Conservation (phyloP, 2,329 filamentous ascomycete genomes). For the Clonostachys sp. region DNA sequence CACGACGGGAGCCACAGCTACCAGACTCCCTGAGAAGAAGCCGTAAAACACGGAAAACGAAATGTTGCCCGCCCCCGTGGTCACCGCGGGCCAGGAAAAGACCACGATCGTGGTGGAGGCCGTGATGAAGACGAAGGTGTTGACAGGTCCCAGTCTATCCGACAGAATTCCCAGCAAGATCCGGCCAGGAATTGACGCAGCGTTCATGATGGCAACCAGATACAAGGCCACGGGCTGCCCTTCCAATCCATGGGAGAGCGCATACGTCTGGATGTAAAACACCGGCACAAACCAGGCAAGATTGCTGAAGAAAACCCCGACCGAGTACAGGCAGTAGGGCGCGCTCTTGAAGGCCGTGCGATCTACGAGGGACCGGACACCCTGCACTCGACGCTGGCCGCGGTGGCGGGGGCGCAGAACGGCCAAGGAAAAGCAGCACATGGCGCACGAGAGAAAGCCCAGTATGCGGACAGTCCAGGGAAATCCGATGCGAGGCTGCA, state of each 20-base stretch:
- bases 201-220: conserved; percentile 46
- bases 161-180: conserved; percentile 39
- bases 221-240: conserved; percentile 30
- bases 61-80: conserved; percentile 26
- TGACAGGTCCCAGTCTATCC: conserved; percentile 31
- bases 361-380: conserved; percentile 14
- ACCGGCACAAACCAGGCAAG: conserved; percentile 30
- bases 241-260: conserved; percentile 23
- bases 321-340: conserved; percentile 21
- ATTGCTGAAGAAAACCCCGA: conserved; percentile 24
- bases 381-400: conserved; percentile 2
- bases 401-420: conserved; percentile 16
- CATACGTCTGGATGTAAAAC: conserved; percentile 40
- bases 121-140: conserved; percentile 28
- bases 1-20: conserved; percentile 34
- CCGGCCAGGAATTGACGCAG: conserved; percentile 41
- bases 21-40: conserved; percentile 37
- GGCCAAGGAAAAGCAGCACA: conserved; percentile 17
- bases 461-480: conserved; percentile 26
- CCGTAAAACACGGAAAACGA: conserved; percentile 38
- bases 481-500: conserved; percentile 21
- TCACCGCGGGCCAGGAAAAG: conserved; percentile 34
- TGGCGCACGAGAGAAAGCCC: conserved; percentile 23
- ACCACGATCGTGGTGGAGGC: conserved; percentile 24
- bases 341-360: conserved; percentile 17